Evolutionary conservation across 257 asterid species (phyloP), one percentile per base, ranked within the genome.

Genomic region (Nicotiana sylvestris): DNA sequence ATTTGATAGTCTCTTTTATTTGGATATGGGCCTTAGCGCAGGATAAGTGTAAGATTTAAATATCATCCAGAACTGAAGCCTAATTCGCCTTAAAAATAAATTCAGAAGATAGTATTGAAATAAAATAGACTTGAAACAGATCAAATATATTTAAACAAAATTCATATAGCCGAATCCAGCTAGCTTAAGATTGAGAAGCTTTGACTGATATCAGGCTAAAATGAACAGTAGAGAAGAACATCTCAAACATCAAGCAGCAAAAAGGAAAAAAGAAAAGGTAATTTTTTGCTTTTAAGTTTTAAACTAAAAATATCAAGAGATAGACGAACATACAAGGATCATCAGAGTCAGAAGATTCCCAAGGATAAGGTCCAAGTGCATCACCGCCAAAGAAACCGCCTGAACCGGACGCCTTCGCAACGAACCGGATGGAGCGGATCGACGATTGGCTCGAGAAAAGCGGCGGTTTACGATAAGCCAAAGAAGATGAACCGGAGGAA

Each of bases 331-430:
- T 91, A 93, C 97, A 88, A 11, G 94, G 83, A 67, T 88, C 93
- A 60, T 87, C 81, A 25, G 92, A 55, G 74, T 87, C 88, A 2
- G 90, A 79, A 77, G 93, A 87, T 51, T 94, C 97, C 98, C 98
- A 95, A 27, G 99, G 99, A 85, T 85, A 95, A 17, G 86, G 86
- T 9, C 99, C 99, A 81, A 89, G 90, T 56, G 88, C 92, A 39
- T 92, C 98, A 58, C 92, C 99, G 1, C 89, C 95, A 55, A 88
- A 88, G 86, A 87, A 91, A 83, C 85, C 85, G 16, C 87, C 74
- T 0, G 98, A 88, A 25, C 90, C 90, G 53, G 97, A 87, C 49
- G 96, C 88, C 66, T 86, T 92, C 67, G 89, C 33, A 33, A 86
- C 39, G 83, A 92, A 86, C 0, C 85, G 86, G 84, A 83, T 57